Base-by-base conservation (phyloP, 2,329 filamentous ascomycete species). In the Cordyceps fumosorosea region DNA sequence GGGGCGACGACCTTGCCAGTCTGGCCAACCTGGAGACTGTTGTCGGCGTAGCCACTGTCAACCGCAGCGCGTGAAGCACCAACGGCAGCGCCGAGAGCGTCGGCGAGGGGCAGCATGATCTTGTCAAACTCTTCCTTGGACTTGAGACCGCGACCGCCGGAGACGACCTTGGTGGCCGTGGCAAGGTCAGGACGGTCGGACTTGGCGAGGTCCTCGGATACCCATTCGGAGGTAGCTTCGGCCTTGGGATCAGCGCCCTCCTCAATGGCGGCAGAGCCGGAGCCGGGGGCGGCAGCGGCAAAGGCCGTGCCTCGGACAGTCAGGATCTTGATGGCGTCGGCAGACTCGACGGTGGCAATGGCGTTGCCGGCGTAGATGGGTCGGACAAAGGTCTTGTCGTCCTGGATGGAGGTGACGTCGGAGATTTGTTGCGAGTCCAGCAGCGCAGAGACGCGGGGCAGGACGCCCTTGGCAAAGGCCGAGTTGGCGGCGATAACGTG, bases 1-100 rank as follows among this genome's bases (percentile, higher is more conserved):
- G 95, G 95, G 53, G 95, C 95, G 60, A 99, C 93, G 65, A 98
- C 96, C 84, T 99, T 99, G 71, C 95, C 95, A 16, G 95, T 99
- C 82, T 99, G 95, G 52, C 95, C 95, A 67, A 99, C 93, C 78
- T 99, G 95, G 69, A 99, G 80, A 75, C 91, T 96, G 83, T 99
- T 99, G 80, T 99, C 95, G 34, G 95, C 95, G 72, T 97, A 99
- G 5, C 95, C 95, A 69, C 90, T 96, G 78, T 99, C 95, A 47
- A 99, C 95, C 11, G 95, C 95, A 20, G 95, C 95, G 70, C 95
- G 87, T 57, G 91, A 96, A 32, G 95, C 95, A 70, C 95, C 95
- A 64, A 99, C 92, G 5, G 95, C 95, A n/a, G 95, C 95, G 51
- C 93, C 93, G 3, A 99, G 82, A 1, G 91, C 86, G 75, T 99